Evolutionary conservation across 495 filamentous ascomycete species (phyloP), one percentile per base, ranked within the genome.

Genomic region (Entonaema liquescens): DNA sequence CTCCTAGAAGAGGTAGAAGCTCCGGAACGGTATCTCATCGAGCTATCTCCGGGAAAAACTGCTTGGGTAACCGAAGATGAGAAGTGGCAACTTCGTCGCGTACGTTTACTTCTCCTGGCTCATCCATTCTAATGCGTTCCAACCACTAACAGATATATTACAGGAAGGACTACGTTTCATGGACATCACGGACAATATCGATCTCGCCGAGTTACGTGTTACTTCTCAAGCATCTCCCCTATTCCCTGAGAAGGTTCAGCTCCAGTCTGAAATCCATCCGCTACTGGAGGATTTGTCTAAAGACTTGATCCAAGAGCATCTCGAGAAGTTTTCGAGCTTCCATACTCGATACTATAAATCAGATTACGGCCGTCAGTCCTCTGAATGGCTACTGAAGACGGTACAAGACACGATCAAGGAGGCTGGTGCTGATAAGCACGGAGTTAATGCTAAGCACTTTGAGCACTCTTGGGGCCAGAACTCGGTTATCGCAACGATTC

Each of bases 261-360:
- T 91, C 62, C 86, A 91, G 68, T 81, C 89, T 33, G 88, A 87
- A n/a, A 79, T 98, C 57, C 78, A 77, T 17, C 89, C 91, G 15
- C 76, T 98, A 52, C 78, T 94, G 12, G 77, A 84, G 44, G 81
- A 87, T 23, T 86, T 99, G 25, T 86, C 88, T 53, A 95, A 94
- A 80, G 81, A 82, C 40, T 88, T 93, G 76, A 94, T 99, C 92
- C 77, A 86, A 44, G 83, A 87, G 62, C 89, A 97, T 76, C 84
- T 98, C 35, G 85, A 92, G 76, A 87, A 84, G 57, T 92, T 97
- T 76, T 92, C 91, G 21, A 85, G 86, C 64, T 96, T 93, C 84
- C 83, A 94, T 78, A 99, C 93, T 7, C 89, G 94, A 59, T 97
- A 96, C 82, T 97, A 93, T 83, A 93, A 91, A 78, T 98, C 95